A percentile compares a stretch with the other conserved stretches of the same genome.
Evolutionary conservation across 2,329 filamentous ascomycete genomes (phyloP).

Genomic region (Nothomitra cinnamomea): DNA sequence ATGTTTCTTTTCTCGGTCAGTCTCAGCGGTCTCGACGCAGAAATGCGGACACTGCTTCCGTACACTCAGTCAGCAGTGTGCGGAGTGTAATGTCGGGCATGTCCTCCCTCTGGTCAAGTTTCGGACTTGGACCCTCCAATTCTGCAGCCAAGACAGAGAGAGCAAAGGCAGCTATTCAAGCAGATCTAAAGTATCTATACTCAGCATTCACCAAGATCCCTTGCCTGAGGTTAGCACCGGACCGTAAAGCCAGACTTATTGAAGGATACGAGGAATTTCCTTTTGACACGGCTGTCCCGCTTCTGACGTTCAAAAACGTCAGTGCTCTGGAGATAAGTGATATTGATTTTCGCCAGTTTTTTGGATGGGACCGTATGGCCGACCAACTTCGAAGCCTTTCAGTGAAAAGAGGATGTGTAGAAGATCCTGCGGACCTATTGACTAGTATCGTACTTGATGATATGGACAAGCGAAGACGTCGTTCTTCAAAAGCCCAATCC

Average conservation of each 20-base stretch:
- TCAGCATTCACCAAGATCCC: slow-evolving; percentile 98
- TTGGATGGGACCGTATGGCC: slow-evolving; percentile 85
- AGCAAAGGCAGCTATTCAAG: slow-evolving; percentile 68
- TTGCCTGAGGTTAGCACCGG: slow-evolving; percentile 74
- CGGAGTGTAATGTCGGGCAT: slow-evolving; percentile 96
- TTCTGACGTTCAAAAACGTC: slow-evolving; percentile 95
- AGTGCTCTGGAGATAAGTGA: slow-evolving; percentile 87
- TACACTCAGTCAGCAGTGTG: slow-evolving; percentile 91
- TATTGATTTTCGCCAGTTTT: slow-evolving; percentile 92
- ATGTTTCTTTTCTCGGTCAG: slow-evolving; percentile 86
- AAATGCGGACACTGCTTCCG: slow-evolving; percentile 71
- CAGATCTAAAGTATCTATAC: slow-evolving; percentile 89
- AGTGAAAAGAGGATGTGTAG: slow-evolving; percentile 70
- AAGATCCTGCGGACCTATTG: slow-evolving; percentile 78
- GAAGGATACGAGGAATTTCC: slow-evolving; percentile 93
- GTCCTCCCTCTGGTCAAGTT: slow-evolving; percentile 79
- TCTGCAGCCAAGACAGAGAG: slow-evolving; percentile 71
- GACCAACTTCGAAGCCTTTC: slow-evolving; percentile 84
- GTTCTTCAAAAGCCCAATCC: slow-evolving; percentile 70
- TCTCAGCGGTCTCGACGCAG: slow-evolving; percentile 65
- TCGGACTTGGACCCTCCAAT: slow-evolving; percentile 67
- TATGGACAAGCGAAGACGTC: slow-evolving; percentile 76
- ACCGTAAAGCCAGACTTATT: slow-evolving; percentile 80
- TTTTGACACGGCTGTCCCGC: slow-evolving; percentile 88
- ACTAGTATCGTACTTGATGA: slow-evolving; percentile 92